These are phyloP conservation scores for Wallemia ichthyophaga DNA, from an alignment of 1,284 basidiomycete genomes.

Conservation along the genomic window DNA sequence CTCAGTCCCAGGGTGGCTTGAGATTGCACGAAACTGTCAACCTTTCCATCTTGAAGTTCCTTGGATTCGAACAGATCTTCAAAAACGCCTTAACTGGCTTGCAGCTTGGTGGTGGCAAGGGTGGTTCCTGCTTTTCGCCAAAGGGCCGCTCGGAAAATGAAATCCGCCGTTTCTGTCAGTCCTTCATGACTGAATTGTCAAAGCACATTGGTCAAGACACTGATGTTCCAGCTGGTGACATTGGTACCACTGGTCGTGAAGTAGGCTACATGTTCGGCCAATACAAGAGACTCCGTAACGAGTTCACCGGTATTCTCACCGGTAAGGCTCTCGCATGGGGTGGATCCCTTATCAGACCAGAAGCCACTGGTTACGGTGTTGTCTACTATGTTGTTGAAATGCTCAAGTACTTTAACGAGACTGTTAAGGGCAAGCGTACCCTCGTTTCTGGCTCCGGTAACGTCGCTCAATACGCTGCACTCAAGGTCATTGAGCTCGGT, in stretches of 20 bases:
- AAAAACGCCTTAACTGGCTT: conserved; percentile 55
- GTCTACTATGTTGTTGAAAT: conserved; percentile 48
- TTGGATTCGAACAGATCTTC: conserved; percentile 54
- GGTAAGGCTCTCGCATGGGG: conserved; percentile 46
- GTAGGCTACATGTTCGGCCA: conserved; percentile 39
- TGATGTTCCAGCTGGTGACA: conserved; percentile 52
- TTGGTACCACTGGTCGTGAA: conserved; percentile 35
- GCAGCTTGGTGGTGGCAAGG: conserved; percentile 35
- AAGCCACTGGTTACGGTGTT: conserved; percentile 33
- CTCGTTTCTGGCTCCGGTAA: conserved; percentile 44
- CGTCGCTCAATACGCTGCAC: conserved; percentile 44
- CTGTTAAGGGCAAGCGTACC: conserved; percentile 27
- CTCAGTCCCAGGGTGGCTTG: conserved; percentile 46
- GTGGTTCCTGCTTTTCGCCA: conserved; percentile 41
- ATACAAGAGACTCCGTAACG: conserved; percentile 43
- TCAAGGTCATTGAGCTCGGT: conserved; percentile 50
- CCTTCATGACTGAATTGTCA: conserved; percentile 43
- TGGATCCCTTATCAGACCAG: conserved; percentile 38
- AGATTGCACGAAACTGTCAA: conserved; percentile 54
- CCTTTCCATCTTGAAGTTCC: conserved; percentile 57
- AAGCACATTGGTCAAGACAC: conserved; percentile 41
- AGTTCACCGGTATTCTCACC: conserved; percentile 45
- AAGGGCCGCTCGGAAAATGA: conserved; percentile 50
- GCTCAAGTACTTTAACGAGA: conserved; percentile 17
- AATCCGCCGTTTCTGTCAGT: conserved; percentile 37